Evolutionary conservation across 1,284 basidiomycete genomes (phyloP).

Genomic region (Boletus hoseneyae): DNA sequence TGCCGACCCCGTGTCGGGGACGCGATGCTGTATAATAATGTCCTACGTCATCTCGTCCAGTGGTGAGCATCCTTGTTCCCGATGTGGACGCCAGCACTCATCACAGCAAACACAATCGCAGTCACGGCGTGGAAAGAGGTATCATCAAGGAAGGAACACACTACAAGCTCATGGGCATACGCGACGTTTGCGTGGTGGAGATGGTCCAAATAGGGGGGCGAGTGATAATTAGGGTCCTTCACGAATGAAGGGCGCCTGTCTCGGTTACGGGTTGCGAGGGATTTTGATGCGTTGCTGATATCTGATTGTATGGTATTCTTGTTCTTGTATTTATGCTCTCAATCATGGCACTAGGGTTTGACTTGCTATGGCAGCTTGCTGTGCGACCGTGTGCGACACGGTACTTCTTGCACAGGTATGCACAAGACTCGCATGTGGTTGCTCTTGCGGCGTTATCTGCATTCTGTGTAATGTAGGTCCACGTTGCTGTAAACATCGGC

Average conservation of each 20-base stretch:
- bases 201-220: constrained; percentile 6
- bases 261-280: neutral
- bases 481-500: constrained; percentile 15
- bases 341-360: constrained; percentile 3
- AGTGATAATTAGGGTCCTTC: constrained; percentile 10
- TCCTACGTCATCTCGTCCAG: neutral
- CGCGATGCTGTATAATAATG: neutral
- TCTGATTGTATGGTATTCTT: constrained; percentile 2
- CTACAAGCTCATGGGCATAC: constrained; percentile 14
- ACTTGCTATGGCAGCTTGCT: constrained; percentile 12
- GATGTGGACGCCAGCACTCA: neutral
- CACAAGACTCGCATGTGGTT: neutral
- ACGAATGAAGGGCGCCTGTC: constrained; percentile 3
- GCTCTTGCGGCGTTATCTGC: constrained; percentile 4
- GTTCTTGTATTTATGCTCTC: constrained; percentile 2
- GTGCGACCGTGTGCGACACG: constrained; percentile 4
- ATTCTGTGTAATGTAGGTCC: constrained; percentile 19
- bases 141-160: constrained; percentile 9
- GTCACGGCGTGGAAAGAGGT: constrained; percentile 12
- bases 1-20: constrained; percentile 16
- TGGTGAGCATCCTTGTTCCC: constrained; percentile 6
- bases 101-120: constrained; percentile 1
- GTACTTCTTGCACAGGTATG: neutral
- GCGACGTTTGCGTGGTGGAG: constrained; percentile 17
- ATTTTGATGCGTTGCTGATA: neutral